phyloP scores from a whole-genome alignment of 257 asterid species.

The Pogostemon cablin region DNA sequence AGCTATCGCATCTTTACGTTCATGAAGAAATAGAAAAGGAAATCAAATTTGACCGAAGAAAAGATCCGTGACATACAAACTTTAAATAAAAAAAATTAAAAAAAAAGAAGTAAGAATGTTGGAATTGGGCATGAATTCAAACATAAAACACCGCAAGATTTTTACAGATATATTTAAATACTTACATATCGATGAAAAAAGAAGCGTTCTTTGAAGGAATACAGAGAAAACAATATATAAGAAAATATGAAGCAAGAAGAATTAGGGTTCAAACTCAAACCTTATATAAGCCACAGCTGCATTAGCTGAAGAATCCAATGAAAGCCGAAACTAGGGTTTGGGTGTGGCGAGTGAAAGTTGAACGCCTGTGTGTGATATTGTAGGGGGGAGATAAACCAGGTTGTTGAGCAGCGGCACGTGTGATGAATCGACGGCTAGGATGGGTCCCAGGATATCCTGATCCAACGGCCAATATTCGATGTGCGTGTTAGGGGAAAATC shows the following conservation, averaged over 20 bases:
- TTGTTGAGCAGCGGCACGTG: slow-evolving; percentile 43
- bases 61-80: slow-evolving; percentile 18
- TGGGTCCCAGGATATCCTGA: slow-evolving; percentile 28
- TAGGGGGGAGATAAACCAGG: slow-evolving; percentile 30
- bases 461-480: slow-evolving; percentile 33
- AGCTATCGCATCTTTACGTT: neutral
- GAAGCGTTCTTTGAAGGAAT: neutral
- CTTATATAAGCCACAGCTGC: slow-evolving; percentile 29
- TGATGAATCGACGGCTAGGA: slow-evolving; percentile 35
- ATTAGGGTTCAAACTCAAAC: slow-evolving; percentile 24
- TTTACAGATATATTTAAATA: neutral
- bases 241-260: neutral
- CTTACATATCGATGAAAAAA: neutral
- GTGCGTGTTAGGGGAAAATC: slow-evolving; percentile 6
- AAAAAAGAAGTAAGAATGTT: neutral
- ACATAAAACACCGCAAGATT: neutral
- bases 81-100: neutral
- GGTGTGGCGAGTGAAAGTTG: slow-evolving; percentile 28
- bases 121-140: slow-evolving; percentile 14
- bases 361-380: neutral
- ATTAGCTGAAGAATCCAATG: slow-evolving; percentile 23
- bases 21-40: neutral
- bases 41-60: slow-evolving; percentile 15
- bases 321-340: slow-evolving; percentile 44
- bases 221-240: slow-evolving; percentile 5